Percentiles rank a stretch among this genome's conserved stretches.
These are phyloP conservation scores for Coemansia sp. DNA, from an alignment of 192 early-diverging fungal genomes.

Conservation along the genomic window DNA sequence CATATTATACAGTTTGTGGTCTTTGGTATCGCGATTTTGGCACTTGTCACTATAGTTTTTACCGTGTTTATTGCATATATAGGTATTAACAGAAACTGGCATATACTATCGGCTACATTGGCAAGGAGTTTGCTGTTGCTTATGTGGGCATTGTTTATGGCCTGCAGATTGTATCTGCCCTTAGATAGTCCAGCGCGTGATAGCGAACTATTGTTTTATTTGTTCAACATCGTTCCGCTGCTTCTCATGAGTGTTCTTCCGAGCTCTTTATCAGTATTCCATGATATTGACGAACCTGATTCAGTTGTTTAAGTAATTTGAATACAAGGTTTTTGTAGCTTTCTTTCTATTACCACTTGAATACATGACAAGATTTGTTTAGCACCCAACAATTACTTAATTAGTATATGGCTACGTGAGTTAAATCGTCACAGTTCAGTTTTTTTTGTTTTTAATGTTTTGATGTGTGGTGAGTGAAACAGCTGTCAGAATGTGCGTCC, in stretches of 20 bases:
- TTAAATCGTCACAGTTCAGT: no score
- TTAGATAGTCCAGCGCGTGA: constrained; percentile 22
- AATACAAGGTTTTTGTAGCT: no score
- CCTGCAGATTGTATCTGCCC: constrained; percentile 12
- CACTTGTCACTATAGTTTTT: not conserved
- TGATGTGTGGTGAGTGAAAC: no score
- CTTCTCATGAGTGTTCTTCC: constrained; percentile 2
- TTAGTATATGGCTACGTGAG: no score
- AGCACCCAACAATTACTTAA: no score
- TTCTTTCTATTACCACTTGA: no score
- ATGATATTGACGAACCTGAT: no score
- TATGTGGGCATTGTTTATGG: constrained; percentile 26
- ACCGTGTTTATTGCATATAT: not conserved
- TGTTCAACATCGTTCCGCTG: constrained; percentile 25
- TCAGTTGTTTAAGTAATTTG: no score
- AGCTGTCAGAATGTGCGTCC: no score
- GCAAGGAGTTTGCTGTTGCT: constrained; percentile 6
- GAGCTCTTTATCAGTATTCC: not conserved
- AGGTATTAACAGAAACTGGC: not conserved
- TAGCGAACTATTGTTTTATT: constrained; percentile 18
- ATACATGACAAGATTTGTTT: no score
- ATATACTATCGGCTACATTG: not conserved
- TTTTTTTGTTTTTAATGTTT: no score
- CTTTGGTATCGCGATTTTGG: constrained; percentile 5
- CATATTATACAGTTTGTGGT: constrained; percentile 11